Evolutionary conservation across 2,329 filamentous ascomycete genomes (phyloP), one percentile per base, ranked within the genome.

Genomic region (Paracorniculantispora psalliotae): DNA sequence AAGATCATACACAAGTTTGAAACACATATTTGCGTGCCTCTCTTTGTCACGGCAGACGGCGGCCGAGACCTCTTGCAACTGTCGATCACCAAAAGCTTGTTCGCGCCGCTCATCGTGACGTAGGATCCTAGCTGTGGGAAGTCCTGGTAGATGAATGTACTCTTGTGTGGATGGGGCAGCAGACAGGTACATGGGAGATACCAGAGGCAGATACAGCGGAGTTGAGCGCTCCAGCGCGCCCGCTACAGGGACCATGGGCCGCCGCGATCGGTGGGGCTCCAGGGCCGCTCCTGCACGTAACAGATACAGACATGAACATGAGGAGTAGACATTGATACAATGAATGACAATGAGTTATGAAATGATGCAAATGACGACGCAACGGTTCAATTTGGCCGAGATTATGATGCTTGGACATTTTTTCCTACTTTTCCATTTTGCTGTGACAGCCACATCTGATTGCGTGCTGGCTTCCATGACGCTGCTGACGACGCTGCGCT

Each of bases 1-100:
- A n/a, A n/a, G n/a, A n/a, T n/a, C n/a, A n/a, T n/a, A n/a, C n/a
- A n/a, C n/a, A n/a, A n/a, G n/a, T n/a, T n/a, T n/a, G n/a, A n/a
- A n/a, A n/a, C n/a, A n/a, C n/a, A n/a, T 44, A 13, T 44, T 44
- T 25, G 19, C 21, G 19, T 13, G 13, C 10, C 9, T 23, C 41
- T 23, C 23, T 44, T 21, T 23, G 41, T 49, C 47, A 21, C 23
- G 23, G 12, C 30, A 48, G 30, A 21, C 41, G 28, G 54, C 30
- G 33, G 23, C 54, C 51, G 39, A 46, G 17, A 54, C 23, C 10
- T 35, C n/a, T 25, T 48, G 19, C 33, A 13, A 33, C 35, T 33
- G 46, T 23, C 55, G 46, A 50, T 57, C 55, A 57, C 19, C 46
- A 43, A 51, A 57, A 57, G 46, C 46, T 57, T 57, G 55, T 57